phyloP scores from a whole-genome alignment of 2,329 filamentous ascomycete genomes.

The Aspergillus flavus region DNA sequence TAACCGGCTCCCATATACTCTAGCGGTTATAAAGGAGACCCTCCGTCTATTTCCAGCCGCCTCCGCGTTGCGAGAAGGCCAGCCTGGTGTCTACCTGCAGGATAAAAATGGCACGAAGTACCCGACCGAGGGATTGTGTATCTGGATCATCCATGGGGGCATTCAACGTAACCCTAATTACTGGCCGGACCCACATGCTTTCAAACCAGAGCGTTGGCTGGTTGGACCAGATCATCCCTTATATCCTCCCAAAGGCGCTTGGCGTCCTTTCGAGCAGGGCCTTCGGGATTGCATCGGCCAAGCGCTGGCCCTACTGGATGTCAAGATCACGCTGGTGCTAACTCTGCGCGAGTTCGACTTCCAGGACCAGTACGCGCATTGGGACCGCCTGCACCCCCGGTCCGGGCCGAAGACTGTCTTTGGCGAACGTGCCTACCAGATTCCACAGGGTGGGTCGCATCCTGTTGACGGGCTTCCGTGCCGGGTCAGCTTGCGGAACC shows the following conservation, averaged over 20 bases:
- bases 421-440: neutral
- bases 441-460: neutral
- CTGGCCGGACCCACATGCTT: conserved; percentile 25
- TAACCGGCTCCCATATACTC: conserved; percentile 56
- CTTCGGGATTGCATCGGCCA: conserved; percentile 54
- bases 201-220: conserved; percentile 42
- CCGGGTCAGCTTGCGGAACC: neutral
- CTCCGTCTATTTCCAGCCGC: conserved; percentile 53
- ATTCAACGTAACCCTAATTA: conserved; percentile 20
- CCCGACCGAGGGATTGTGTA: conserved; percentile 18
- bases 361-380: conserved; percentile 14
- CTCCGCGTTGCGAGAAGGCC: conserved; percentile 19
- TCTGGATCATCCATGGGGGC: conserved; percentile 21
- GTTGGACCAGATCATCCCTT: conserved; percentile 27
- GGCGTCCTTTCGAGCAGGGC: conserved; percentile 53
- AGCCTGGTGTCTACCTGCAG: conserved; percentile 11
- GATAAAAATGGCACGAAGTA: conserved; percentile 15
- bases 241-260: conserved; percentile 42
- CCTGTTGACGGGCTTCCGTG: neutral
- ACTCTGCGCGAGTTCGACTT: conserved; percentile 27
- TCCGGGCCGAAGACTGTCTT: conserved; percentile 26
- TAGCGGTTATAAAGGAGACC: conserved; percentile 58
- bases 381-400: conserved; percentile 30
- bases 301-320: conserved; percentile 50
- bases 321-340: conserved; percentile 30